Evolutionary conservation across 169 alveolate genomes (phyloP).

Genomic region (Plasmodium chabaudi): DNA sequence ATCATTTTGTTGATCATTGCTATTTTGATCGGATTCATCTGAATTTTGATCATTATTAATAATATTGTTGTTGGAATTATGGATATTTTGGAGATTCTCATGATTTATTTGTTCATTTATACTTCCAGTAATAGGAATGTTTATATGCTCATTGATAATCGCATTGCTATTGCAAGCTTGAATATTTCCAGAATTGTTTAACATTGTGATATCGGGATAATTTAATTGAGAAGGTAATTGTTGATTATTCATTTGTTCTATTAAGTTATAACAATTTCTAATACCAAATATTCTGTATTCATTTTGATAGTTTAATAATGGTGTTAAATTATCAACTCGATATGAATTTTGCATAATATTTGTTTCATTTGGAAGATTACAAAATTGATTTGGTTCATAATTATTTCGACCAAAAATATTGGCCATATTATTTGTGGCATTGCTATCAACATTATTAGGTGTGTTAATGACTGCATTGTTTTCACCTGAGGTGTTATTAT

Average conservation of each 20-base stretch:
- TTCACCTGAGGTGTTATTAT: slow-evolving; percentile 10
- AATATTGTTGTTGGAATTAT: too few species aligned
- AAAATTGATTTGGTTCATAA: slow-evolving; percentile 38
- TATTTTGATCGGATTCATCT: background rate
- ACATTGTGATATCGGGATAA: slow-evolving; percentile 4
- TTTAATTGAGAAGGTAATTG: slow-evolving; percentile 19
- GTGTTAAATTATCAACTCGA: slow-evolving; percentile 52
- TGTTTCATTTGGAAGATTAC: slow-evolving; percentile 30
- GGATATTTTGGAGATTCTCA: background rate
- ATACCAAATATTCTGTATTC: slow-evolving; percentile 67
- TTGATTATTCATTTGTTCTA: slow-evolving; percentile 30
- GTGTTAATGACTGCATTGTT: slow-evolving; percentile 11
- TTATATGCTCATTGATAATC: background rate
- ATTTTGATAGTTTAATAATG: slow-evolving; percentile 67
- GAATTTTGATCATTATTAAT: background rate
- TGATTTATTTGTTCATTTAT: slow-evolving; percentile 6
- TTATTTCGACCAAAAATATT: slow-evolving; percentile 12
- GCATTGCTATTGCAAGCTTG: background rate
- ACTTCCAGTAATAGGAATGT: background rate
- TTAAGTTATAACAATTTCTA: slow-evolving; percentile 59
- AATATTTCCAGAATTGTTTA: background rate
- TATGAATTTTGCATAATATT: slow-evolving; percentile 44
- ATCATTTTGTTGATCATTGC: slow-evolving; percentile 13
- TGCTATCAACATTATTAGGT: background rate
- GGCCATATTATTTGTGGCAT: too few species aligned